phyloP scores from a whole-genome alignment of 2,329 filamentous ascomycete genomes.

The Sclerotinia minor region DNA sequence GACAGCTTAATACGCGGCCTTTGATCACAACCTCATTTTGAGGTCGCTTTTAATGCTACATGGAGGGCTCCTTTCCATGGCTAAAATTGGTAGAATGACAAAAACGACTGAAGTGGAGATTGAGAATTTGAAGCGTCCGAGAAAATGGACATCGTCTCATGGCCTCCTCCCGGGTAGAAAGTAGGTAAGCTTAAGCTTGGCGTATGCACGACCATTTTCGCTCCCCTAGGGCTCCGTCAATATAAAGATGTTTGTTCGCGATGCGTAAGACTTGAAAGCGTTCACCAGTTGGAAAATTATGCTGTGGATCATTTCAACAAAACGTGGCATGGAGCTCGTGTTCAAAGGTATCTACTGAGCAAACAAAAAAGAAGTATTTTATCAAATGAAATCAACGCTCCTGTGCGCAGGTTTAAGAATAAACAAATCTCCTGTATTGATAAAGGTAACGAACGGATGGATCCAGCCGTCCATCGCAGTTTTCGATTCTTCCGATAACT shows the following conservation, averaged over 20 bases:
- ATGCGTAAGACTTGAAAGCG: neutral
- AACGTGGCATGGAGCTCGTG: conserved; percentile 8
- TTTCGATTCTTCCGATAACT: conserved; percentile 13
- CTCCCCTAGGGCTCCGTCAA: neutral
- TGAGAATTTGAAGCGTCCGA: neutral
- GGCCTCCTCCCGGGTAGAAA: conserved; percentile 2
- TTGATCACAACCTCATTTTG: conserved; percentile 11
- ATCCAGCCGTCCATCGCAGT: conserved; percentile 7
- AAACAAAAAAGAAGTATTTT: neutral
- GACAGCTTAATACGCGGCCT: neutral
- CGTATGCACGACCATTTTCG: conserved; percentile 4
- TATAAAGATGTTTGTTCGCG: neutral
- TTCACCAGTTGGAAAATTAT: neutral
- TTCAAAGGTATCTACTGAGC: neutral
- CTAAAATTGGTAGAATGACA: neutral
- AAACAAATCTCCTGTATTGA: no score
- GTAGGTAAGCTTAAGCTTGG: neutral
- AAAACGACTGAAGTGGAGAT: conserved; percentile 1
- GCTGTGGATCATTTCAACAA: neutral
- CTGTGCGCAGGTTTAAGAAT: neutral
- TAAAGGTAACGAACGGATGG: neutral
- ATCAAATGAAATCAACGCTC: neutral
- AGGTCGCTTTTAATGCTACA: neutral
- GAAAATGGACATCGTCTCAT: conserved; percentile 7
- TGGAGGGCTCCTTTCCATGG: neutral